Percentiles rank a stretch among this genome's conserved stretches.
These are phyloP conservation scores for Komagataella pseudopastoris DNA, from an alignment of 805 yeast genomes.

Conservation along the genomic window DNA sequence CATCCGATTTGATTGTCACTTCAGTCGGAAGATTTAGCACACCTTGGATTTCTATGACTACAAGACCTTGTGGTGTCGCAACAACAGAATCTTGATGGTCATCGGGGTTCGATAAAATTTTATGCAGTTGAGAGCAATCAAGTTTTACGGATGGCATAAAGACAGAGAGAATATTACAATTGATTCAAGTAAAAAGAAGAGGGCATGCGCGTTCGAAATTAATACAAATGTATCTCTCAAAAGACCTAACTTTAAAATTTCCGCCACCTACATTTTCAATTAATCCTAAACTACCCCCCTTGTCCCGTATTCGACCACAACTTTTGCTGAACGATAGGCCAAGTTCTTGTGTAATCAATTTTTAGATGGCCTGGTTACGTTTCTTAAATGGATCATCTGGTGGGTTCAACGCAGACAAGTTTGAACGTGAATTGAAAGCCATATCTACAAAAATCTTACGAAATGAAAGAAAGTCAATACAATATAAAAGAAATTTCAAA, in stretches of 20 bases:
- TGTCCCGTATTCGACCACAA: not conserved
- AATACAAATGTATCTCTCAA: too few relatives aligned
- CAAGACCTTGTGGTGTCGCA: slow-evolving; percentile 44
- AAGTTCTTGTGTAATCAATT: not conserved
- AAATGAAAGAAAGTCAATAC: slow-evolving; percentile 11
- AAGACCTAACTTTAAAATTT: not conserved
- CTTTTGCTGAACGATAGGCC: not conserved
- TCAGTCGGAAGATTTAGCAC: slow-evolving; percentile 38
- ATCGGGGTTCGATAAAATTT: slow-evolving; percentile 3
- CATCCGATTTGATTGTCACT: slow-evolving; percentile 17
- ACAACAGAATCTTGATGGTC: slow-evolving; percentile 13
- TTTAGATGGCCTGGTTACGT: slow-evolving; percentile 7
- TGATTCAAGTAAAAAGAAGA: not conserved
- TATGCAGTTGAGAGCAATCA: slow-evolving; percentile 6
- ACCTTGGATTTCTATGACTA: slow-evolving; percentile 62
- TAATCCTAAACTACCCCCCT: not conserved
- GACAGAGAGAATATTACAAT: not conserved
- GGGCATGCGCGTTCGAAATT: not conserved
- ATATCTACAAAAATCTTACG: slow-evolving; percentile 21
- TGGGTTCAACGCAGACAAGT: slow-evolving; percentile 26
- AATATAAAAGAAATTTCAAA: slow-evolving; percentile 6
- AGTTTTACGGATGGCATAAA: slow-evolving; percentile 13
- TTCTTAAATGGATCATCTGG: slow-evolving; percentile 13
- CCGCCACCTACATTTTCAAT: not conserved
- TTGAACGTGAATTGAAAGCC: slow-evolving; percentile 26